These are phyloP conservation scores for Rhododendron williamsianum DNA, from an alignment of 148 eudicot genomes.

Conservation along the genomic window DNA sequence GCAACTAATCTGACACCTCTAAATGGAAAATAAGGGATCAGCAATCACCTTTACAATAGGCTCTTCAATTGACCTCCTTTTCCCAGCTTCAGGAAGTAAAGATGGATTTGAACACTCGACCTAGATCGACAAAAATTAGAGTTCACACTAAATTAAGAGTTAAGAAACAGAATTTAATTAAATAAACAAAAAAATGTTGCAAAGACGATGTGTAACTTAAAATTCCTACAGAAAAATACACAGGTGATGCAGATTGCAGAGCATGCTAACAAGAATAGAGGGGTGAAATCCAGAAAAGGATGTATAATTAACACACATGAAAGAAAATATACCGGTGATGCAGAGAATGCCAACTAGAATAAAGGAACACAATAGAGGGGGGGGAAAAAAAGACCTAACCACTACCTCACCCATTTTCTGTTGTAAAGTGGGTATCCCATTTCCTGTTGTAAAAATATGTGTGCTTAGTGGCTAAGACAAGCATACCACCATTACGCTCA, in stretches of 20 bases:
- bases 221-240: not conserved
- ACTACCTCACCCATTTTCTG: not conserved
- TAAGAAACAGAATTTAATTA: not conserved
- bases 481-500: not conserved
- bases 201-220: not conserved
- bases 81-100: slow-evolving; percentile 84
- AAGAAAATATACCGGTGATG: not conserved
- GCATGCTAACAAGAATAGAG: not conserved
- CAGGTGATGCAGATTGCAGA: not conserved
- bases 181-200: not conserved
- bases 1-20: not conserved
- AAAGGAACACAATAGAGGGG: not conserved
- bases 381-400: not conserved
- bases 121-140: slow-evolving; percentile 32
- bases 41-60: slow-evolving; percentile 78
- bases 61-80: slow-evolving; percentile 85
- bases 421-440: not conserved
- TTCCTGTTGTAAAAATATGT: not conserved
- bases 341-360: not conserved
- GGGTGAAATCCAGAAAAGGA: not conserved
- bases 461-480: not conserved
- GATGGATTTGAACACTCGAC: slow-evolving; percentile 96
- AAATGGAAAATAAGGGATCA: slow-evolving; percentile 1
- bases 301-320: no score
- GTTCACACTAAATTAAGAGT: not conserved